Evolutionary conservation across 345 rosid species (phyloP).

Genomic region (Carallia pectinifolia): DNA sequence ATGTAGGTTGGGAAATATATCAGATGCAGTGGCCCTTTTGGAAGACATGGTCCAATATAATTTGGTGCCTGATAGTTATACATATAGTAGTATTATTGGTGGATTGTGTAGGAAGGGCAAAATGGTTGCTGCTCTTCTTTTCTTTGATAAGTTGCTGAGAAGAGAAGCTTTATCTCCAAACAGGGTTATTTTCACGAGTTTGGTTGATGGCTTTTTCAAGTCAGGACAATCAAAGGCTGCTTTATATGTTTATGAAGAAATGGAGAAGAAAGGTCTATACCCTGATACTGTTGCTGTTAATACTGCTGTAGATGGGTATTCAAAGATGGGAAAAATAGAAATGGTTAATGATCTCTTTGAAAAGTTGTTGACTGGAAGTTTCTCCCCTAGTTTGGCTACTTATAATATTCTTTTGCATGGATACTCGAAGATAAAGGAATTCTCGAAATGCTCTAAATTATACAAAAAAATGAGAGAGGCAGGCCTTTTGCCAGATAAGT

Average conservation of each 20-base stretch:
- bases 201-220: constrained; percentile 72
- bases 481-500: constrained; percentile 57
- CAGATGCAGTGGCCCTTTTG: constrained; percentile 58
- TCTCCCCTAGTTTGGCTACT: constrained; percentile 57
- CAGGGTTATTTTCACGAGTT: constrained; percentile 51
- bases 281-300: constrained; percentile 60
- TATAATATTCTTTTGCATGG: constrained; percentile 79
- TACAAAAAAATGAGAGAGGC: constrained; percentile 43
- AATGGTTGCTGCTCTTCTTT: constrained; percentile 62
- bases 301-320: constrained; percentile 52
- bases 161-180: constrained; percentile 43
- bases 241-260: constrained; percentile 40
- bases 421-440: constrained; percentile 56
- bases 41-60: constrained; percentile 60
- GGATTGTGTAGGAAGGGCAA: constrained; percentile 74
- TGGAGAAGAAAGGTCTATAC: constrained; percentile 41
- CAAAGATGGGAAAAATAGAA: constrained; percentile 61
- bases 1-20: constrained; percentile 56
- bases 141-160: constrained; percentile 46
- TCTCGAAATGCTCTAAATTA: constrained; percentile 42
- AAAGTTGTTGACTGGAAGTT: constrained; percentile 34
- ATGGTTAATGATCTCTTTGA: constrained; percentile 40
- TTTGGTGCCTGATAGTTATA: constrained; percentile 61
- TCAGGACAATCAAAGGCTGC: constrained; percentile 62
- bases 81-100: constrained; percentile 60